Evolutionary conservation across 805 yeast species (phyloP), one percentile per base, ranked within the genome.

Genomic region (Lachancea dasiensis): DNA sequence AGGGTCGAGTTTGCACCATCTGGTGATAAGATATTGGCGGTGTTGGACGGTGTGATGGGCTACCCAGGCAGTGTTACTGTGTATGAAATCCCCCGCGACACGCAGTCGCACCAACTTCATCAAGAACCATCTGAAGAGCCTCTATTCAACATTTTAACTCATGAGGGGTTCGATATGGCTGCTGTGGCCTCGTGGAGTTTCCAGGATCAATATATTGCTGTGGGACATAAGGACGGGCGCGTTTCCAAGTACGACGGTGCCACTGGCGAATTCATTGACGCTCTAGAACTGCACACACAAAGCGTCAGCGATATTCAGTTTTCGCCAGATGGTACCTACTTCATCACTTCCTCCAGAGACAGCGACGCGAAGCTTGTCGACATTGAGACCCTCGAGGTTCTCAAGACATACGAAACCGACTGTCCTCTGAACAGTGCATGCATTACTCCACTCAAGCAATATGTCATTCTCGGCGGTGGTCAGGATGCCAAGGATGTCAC

Each of bases 401-500:
- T 84, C 62, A 87, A 89, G 65, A 77, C 75, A 15, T 92, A 72
- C 64, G 75, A 72, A 51, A 80, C 95, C 5, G 97, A 87, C 60
- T 87, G 95, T 37, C 97, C 97, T 41, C 73, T 92, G 73, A 92
- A 92, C 70, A 77, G 95, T 25, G 97, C 97, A 14, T 81, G 95
- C 48, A 82, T 92, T 50, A 89, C 98, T 11, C 94, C 97, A 18
- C 70, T 79, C 41, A 92, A 92, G 68, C 90, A 92, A 58, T 90
- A 81, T 59, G 83, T 92, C 45, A 81, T 92, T 34, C 72, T 92
- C 45, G 98, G 97, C 38, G 99, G 99, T 69, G 99, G 99, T 79
- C 97, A 92, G 71, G 97, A 87, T 55, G 97, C 98, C 27, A 79
- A 87, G 65, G 95, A 89, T 63, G 99, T 92, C 58, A 92, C 99